Evolutionary conservation across 805 yeast genomes (phyloP), one percentile per base, ranked within the genome.

Genomic region (Yamadazyma akitaensis): DNA sequence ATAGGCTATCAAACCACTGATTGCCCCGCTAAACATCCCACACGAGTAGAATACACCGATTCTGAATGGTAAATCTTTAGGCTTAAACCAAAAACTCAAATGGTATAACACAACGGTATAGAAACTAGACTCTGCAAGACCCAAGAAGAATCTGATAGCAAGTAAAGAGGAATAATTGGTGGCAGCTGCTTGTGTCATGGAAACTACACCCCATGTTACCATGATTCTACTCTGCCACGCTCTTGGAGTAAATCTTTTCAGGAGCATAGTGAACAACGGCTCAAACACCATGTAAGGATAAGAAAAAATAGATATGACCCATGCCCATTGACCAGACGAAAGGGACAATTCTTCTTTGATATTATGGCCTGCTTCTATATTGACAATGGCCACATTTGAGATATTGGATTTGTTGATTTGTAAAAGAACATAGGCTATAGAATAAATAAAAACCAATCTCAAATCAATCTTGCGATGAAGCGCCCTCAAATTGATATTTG

Each of bases 1-100:
- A 46, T 54, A 57, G 3, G 63, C 58, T n/a, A 60, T 30, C 13
- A 58, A 40, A 1, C 61, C 64, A 12, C 57, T 44, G 10, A 60
- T 36, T 11, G 59, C 55, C 18, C 55, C 55, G 14, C 63, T 51
- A 26, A 62, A 41, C 33, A 56, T 51, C 6, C 62, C 61, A 5
- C 53, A 50, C 8, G 51, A 53, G 36, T 53, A 56, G 43, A 60
- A 53, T 35, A 57, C 43, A 2, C 62, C 59, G 39, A 54, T 53
- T 46, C 64, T 54, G n/a, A 50, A 43, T 2, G 55, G 53, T 28
- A 58, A 37, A 42, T 59, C 59, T 26, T 50, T 51, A 17, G 57
- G 55, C 38, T 50, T 51, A 37, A 58, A 56, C 56, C 58, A 60
- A 44, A 53, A 55, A 1, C 59, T 46, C 34, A 61, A 46, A 14